These are phyloP conservation scores for Melampsora larici-populina DNA, from an alignment of 1,284 basidiomycete species.

Conservation along the genomic window DNA sequence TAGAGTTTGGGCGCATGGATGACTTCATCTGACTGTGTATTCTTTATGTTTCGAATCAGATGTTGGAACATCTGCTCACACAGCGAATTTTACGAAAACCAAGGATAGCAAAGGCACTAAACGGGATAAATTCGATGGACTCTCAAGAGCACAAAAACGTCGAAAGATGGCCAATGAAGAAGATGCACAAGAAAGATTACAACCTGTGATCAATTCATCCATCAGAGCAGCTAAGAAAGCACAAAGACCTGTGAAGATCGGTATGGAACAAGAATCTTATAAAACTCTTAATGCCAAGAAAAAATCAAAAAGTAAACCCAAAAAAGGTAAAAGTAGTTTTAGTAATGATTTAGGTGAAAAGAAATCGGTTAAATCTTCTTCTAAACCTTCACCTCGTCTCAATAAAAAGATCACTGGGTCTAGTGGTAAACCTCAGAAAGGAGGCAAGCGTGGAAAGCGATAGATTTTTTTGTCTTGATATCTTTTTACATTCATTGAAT, in stretches of 20 bases:
- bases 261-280: constrained; percentile 14
- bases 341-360: constrained; percentile 1
- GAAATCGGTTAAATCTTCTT: neutral
- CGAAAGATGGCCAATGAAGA: constrained; percentile 37
- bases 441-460: constrained; percentile 1
- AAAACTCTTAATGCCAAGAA: constrained; percentile 9
- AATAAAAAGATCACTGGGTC: neutral
- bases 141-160: constrained; percentile 39
- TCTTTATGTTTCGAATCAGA: neutral
- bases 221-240: constrained; percentile 40
- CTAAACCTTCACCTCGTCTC: neutral
- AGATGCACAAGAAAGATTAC: constrained; percentile 23
- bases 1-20: neutral
- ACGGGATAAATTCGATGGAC: constrained; percentile 38
- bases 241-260: constrained; percentile 31
- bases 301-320: constrained; percentile 14
- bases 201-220: constrained; percentile 25
- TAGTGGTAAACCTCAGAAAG: neutral
- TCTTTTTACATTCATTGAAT: neutral
- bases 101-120: neutral
- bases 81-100: constrained; percentile 13
- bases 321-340: constrained; percentile 21
- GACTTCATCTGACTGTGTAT: neutral
- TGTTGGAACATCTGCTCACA: constrained; percentile 40
- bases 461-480: neutral